Percentiles rank a stretch among this genome's conserved stretches.
These are phyloP conservation scores for Paragyromitra xinjiangensis DNA, from an alignment of 495 filamentous ascomycete species.

Conservation along the genomic window DNA sequence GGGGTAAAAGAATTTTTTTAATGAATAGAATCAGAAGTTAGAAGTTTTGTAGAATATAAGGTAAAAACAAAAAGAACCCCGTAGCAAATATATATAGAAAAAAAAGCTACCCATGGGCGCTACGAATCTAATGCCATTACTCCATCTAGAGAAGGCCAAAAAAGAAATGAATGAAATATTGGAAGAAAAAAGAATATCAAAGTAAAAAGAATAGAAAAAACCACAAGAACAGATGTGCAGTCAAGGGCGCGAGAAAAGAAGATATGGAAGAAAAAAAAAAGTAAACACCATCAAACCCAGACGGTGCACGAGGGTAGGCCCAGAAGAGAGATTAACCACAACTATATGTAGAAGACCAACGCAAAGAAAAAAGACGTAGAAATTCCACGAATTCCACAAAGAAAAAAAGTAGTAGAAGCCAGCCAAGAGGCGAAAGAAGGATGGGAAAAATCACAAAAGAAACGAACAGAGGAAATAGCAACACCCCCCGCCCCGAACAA, in stretches of 20 bases:
- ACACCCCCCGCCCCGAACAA: neutral
- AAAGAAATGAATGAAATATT: conserved; percentile 41
- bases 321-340: conserved; percentile 9
- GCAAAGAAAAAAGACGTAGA: neutral
- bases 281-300: neutral
- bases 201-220: conserved; percentile 53
- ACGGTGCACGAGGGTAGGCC: neutral
- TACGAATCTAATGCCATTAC: conserved; percentile 28
- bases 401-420: conserved; percentile 48
- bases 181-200: conserved; percentile 32
- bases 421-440: conserved; percentile 15
- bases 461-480: conserved; percentile 29
- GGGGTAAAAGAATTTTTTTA: neutral
- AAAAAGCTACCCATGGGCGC: neutral
- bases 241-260: neutral
- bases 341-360: neutral
- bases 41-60: conserved; percentile 13
- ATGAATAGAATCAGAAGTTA: conserved; percentile 13
- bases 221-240: neutral
- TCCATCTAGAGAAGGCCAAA: conserved; percentile 18
- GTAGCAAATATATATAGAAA: conserved; percentile 1
- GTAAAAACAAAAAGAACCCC: conserved; percentile 7
- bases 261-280: neutral
- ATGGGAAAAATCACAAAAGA: conserved; percentile 28
- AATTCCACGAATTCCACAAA: neutral